Conservation (phyloP, 2,329 filamentous ascomycete genomes). For the Huntiella omanensis region DNA sequence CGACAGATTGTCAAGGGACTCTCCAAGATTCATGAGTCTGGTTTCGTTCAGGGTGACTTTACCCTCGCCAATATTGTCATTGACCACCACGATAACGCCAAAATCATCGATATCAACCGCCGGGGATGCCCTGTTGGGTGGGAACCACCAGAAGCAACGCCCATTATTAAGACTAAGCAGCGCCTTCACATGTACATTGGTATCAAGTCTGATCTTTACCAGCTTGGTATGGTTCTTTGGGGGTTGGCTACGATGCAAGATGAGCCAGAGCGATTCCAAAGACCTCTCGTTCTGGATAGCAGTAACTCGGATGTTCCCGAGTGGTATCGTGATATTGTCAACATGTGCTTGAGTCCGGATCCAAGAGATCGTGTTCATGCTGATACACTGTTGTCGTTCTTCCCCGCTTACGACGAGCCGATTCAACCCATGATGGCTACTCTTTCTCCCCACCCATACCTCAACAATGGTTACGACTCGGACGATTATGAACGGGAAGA, state of each 20-base stretch:
- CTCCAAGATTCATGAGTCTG: conserved; percentile 82
- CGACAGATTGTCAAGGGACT: conserved; percentile 77
- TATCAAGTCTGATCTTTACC: conserved; percentile 90
- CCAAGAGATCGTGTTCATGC: conserved; percentile 60
- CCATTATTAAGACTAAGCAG: conserved; percentile 72
- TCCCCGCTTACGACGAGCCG: conserved; percentile 28
- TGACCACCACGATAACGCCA: conserved; percentile 64
- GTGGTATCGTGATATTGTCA: conserved; percentile 62
- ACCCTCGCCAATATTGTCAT: conserved; percentile 95
- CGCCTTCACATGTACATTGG: conserved; percentile 94
- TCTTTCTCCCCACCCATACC: conserved; percentile 13
- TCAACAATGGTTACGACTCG: conserved; percentile 3
- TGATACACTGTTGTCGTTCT: conserved; percentile 47
- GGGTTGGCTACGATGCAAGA: conserved; percentile 73
- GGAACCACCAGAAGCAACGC: conserved; percentile 84
- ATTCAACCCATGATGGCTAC: conserved; percentile 13
- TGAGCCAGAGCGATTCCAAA: conserved; percentile 59
- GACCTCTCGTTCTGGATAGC: conserved; percentile 42
- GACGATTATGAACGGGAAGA: conserved; percentile 9
- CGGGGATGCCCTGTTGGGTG: conserved; percentile 93
- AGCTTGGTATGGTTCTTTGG: conserved; percentile 95
- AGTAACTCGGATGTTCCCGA: conserved; percentile 46
- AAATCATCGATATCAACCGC: conserved; percentile 97
- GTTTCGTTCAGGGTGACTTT: conserved; percentile 94
- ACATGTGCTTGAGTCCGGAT: conserved; percentile 54